A percentile compares a stretch with the other conserved stretches of the same genome.
Conservation (phyloP, 2,329 filamentous ascomycete species). For the Tolypocladium cylindrosporum region DNA sequence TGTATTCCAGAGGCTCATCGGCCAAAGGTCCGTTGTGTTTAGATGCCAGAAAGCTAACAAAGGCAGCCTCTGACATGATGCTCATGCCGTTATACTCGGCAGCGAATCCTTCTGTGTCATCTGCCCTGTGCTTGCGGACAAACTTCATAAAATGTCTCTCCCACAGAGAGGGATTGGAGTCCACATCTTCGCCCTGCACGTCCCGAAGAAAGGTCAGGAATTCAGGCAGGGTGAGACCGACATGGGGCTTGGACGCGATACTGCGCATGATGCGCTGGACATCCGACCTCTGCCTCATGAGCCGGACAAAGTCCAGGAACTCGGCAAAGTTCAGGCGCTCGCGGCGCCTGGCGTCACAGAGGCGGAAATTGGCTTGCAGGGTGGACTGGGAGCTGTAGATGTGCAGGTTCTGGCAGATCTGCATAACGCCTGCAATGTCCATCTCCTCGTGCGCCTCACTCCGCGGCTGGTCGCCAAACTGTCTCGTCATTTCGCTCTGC, state of each 20-base stretch:
- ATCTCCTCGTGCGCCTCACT: conserved; percentile 56
- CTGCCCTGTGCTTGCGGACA: conserved; percentile 46
- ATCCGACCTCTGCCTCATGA: conserved; percentile 78
- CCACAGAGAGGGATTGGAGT: conserved; percentile 56
- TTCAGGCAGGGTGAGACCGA: conserved; percentile 58
- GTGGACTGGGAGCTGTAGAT: conserved; percentile 78
- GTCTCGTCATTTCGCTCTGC: conserved; percentile 70
- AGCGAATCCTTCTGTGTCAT: conserved; percentile 33
- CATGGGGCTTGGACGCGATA: conserved; percentile 45
- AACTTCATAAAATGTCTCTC: conserved; percentile 62
- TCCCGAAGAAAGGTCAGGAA: conserved; percentile 69
- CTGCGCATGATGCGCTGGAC: conserved; percentile 63
- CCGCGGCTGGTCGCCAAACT: conserved; percentile 43
- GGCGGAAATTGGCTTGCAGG: conserved; percentile 62
- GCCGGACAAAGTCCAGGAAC: conserved; percentile 73
- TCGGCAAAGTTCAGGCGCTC: conserved; percentile 67
- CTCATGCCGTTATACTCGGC: conserved; percentile 32
- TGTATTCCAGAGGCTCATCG: conserved; percentile 48
- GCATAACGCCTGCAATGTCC: conserved; percentile 68
- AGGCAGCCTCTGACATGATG: conserved; percentile 66
- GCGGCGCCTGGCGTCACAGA: conserved; percentile 54
- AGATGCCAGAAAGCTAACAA: conserved; percentile 69
- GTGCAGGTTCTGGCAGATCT: conserved; percentile 79
- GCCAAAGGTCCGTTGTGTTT: conserved; percentile 60
- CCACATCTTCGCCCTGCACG: conserved; percentile 67